These are phyloP conservation scores for Toxoplasma gondii DNA, from an alignment of 169 alveolate genomes.

Conservation along the genomic window DNA sequence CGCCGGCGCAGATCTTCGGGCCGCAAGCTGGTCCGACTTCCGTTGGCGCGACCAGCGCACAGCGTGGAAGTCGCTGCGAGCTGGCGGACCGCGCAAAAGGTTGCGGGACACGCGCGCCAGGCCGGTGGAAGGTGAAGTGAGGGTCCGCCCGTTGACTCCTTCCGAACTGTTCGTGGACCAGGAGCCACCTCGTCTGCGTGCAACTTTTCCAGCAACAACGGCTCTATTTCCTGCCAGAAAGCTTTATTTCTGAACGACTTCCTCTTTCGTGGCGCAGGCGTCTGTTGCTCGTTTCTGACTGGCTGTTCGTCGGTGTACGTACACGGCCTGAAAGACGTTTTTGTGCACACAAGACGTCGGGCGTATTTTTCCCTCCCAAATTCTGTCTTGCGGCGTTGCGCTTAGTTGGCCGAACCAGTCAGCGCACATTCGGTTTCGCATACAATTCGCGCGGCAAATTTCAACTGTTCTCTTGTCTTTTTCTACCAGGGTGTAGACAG, in stretches of 20 bases:
- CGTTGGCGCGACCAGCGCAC: not conserved
- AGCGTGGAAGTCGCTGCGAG: not conserved
- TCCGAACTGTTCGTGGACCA: not conserved
- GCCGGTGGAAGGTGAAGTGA: not conserved
- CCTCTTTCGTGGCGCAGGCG: not conserved
- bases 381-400: not conserved
- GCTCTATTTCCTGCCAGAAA: not conserved
- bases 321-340: not conserved
- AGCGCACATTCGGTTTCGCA: not conserved
- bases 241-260: not conserved
- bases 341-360: not conserved
- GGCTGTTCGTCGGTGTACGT: not conserved
- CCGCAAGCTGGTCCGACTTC: not conserved
- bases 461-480: not conserved
- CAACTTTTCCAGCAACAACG: not conserved
- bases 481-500: no score
- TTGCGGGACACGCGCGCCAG: not conserved
- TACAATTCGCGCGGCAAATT: not conserved
- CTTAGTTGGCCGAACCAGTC: not conserved
- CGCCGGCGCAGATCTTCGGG: not conserved
- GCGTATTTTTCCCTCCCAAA: not conserved
- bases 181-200: slow-evolving; percentile 4
- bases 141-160: not conserved
- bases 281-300: not conserved
- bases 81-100: not conserved